Conservation (phyloP, 2,329 filamentous ascomycete species). For the Ascochyta lentis region DNA sequence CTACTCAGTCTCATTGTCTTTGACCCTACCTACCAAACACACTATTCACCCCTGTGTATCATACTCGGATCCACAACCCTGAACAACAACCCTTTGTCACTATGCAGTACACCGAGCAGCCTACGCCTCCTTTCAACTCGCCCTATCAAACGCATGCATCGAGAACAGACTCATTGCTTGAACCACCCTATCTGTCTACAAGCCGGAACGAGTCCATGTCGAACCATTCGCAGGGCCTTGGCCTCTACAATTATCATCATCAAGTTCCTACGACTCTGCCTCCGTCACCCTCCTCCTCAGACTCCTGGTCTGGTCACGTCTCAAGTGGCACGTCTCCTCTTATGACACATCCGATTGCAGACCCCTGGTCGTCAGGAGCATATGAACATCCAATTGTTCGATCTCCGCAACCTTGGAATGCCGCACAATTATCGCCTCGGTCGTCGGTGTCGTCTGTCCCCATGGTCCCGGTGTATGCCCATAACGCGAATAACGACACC, state of each 20-base stretch:
- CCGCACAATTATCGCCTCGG: slow-evolving; percentile 39
- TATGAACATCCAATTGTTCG: slow-evolving; percentile 44
- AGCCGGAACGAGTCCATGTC: slow-evolving; percentile 38
- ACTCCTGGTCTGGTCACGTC: slow-evolving; percentile 39
- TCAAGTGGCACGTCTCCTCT: slow-evolving; percentile 38
- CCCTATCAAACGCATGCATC: slow-evolving; percentile 45
- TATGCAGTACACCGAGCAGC: slow-evolving; percentile 40
- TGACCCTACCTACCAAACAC: slow-evolving; percentile 6
- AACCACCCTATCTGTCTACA: slow-evolving; percentile 47
- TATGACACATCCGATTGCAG: slow-evolving; percentile 38
- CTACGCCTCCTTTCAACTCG: slow-evolving; percentile 45
- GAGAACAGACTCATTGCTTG: slow-evolving; percentile 32
- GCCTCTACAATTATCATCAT: slow-evolving; percentile 43
- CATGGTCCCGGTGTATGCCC: slow-evolving; percentile 46
- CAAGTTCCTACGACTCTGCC: slow-evolving; percentile 35
- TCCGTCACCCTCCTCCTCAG: slow-evolving; percentile 46
- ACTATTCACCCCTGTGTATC: slow-evolving; percentile 13
- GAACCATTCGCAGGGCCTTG: slow-evolving; percentile 42
- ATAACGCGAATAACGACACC: slow-evolving; percentile 35
- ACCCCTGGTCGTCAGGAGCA: slow-evolving; percentile 42
- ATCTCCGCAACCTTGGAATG: slow-evolving; percentile 42
- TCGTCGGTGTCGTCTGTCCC: slow-evolving; percentile 42
- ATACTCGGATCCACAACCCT: slow-evolving; percentile 13
- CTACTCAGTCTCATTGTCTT: slow-evolving; percentile 13
- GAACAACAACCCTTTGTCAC: slow-evolving; percentile 21